Percentiles rank a stretch among this genome's conserved stretches.
phyloP scores from a whole-genome alignment of 495 filamentous ascomycete species.

The Penicillium goetzii region DNA sequence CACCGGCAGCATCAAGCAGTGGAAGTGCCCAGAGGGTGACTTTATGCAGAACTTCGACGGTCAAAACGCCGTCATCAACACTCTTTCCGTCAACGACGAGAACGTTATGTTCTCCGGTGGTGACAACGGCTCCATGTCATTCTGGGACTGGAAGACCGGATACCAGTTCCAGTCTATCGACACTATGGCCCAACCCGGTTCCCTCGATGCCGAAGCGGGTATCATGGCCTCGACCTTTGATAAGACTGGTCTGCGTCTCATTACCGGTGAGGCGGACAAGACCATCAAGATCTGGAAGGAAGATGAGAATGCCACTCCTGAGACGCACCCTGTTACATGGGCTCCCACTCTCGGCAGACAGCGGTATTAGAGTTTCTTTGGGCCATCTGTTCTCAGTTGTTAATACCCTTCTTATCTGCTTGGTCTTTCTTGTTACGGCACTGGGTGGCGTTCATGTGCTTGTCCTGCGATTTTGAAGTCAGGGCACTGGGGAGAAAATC shows the following conservation, averaged over 20 bases:
- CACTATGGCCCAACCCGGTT: constrained; percentile 91
- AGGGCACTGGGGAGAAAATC: constrained; percentile 9
- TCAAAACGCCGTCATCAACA: constrained; percentile 95
- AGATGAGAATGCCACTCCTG: constrained; percentile 86
- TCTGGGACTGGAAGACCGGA: constrained; percentile 99
- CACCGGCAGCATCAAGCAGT: constrained; percentile 95
- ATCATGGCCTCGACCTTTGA: constrained; percentile 94
- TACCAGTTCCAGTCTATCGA: constrained; percentile 86
- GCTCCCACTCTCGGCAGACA: constrained; percentile 77
- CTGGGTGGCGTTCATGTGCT: constrained; percentile 32
- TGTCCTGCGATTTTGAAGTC: constrained; percentile 7
- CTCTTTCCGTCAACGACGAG: constrained; percentile 89
- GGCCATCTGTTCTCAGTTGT: constrained; percentile 20
- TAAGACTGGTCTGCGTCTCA: constrained; percentile 81
- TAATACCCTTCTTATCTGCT: constrained; percentile 30
- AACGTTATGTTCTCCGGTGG: constrained; percentile 94
- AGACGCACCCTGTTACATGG: constrained; percentile 93
- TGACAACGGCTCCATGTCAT: constrained; percentile 94
- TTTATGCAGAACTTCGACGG: constrained; percentile 99
- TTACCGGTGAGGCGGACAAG: constrained; percentile 96
- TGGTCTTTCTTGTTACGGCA: constrained; percentile 28
- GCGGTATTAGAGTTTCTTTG: constrained; percentile 56
- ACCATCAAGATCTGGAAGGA: constrained; percentile 96
- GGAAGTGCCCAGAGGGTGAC: constrained; percentile 97
- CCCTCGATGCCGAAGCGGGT: constrained; percentile 89